phyloP scores from a whole-genome alignment of 2,329 filamentous ascomycete species.

The Trichoderma citrinoviride region DNA sequence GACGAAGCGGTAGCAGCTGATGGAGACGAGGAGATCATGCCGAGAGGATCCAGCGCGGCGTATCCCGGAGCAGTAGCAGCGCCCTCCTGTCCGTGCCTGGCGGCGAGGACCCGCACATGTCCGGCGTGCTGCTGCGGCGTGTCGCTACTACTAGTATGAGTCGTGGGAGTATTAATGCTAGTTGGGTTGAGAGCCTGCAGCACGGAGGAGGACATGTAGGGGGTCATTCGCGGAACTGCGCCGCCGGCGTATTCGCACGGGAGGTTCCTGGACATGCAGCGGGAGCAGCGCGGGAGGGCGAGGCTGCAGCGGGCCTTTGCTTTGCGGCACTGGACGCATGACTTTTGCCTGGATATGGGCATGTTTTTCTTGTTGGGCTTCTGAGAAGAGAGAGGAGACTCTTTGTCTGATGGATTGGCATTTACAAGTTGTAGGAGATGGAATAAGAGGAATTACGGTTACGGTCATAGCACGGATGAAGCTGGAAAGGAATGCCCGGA shows the following conservation, averaged over 20 bases:
- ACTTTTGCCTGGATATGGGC: constrained; percentile 24
- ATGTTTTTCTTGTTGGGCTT: neutral
- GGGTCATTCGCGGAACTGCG: neutral
- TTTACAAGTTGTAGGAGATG: neutral
- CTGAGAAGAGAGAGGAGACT: neutral
- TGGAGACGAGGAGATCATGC: neutral
- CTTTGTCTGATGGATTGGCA: too few species aligned
- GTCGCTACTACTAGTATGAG: neutral
- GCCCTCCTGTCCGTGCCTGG: neutral
- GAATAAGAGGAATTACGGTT: neutral
- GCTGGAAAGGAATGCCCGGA: neutral
- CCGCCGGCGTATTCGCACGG: constrained; percentile 20
- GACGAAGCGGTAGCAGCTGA: neutral
- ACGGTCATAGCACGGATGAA: too few species aligned
- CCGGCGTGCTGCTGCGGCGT: neutral
- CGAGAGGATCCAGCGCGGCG: neutral
- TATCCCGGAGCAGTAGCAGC: neutral
- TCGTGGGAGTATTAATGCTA: neutral
- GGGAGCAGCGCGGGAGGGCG: constrained; percentile 20
- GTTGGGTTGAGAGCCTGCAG: too few species aligned
- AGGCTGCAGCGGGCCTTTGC: constrained; percentile 23
- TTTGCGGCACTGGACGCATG: constrained; percentile 23
- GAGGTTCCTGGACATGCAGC: constrained; percentile 19
- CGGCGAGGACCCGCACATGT: neutral
- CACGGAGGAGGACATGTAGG: neutral